These are phyloP conservation scores for Ceratocystis diversiconidia DNA, from an alignment of 2,329 filamentous ascomycete species.

Conservation along the genomic window DNA sequence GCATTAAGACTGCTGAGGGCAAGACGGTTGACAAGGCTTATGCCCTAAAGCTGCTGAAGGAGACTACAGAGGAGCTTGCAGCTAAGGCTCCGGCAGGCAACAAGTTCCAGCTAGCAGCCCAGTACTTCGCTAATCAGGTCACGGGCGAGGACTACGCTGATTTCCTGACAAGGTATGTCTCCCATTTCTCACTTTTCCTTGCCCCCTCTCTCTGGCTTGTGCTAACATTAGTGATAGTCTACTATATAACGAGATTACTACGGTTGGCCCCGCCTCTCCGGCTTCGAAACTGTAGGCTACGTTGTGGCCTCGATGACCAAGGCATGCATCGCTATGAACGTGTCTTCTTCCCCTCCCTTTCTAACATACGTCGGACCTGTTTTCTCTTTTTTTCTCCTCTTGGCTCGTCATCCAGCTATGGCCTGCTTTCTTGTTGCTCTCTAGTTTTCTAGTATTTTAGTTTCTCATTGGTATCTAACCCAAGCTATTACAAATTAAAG, in stretches of 20 bases:
- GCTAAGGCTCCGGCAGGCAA: slow-evolving; percentile 70
- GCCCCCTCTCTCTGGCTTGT: background rate
- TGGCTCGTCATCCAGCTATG: background rate
- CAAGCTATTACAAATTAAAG: background rate
- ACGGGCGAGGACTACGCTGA: slow-evolving; percentile 97
- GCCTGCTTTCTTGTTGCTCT: background rate
- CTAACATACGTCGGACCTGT: background rate
- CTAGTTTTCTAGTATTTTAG: background rate
- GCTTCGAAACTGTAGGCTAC: slow-evolving; percentile 47
- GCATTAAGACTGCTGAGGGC: slow-evolving; percentile 65
- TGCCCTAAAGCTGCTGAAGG: slow-evolving; percentile 69
- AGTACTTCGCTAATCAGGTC: slow-evolving; percentile 86
- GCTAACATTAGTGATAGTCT: slow-evolving; percentile 36
- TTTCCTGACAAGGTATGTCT: slow-evolving; percentile 68
- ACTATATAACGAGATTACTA: slow-evolving; percentile 78
- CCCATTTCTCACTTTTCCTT: background rate
- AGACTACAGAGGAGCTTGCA: slow-evolving; percentile 64
- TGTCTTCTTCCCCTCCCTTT: background rate
- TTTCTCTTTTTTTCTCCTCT: background rate
- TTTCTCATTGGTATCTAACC: background rate
- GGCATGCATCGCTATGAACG: background rate
- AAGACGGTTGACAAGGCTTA: slow-evolving; percentile 90
- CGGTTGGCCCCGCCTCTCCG: slow-evolving; percentile 45
- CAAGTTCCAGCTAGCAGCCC: slow-evolving; percentile 78
- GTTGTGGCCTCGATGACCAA: background rate